Base-by-base conservation (phyloP, 208 protist species). In the Kentomonas sorsogonicus region DNA sequence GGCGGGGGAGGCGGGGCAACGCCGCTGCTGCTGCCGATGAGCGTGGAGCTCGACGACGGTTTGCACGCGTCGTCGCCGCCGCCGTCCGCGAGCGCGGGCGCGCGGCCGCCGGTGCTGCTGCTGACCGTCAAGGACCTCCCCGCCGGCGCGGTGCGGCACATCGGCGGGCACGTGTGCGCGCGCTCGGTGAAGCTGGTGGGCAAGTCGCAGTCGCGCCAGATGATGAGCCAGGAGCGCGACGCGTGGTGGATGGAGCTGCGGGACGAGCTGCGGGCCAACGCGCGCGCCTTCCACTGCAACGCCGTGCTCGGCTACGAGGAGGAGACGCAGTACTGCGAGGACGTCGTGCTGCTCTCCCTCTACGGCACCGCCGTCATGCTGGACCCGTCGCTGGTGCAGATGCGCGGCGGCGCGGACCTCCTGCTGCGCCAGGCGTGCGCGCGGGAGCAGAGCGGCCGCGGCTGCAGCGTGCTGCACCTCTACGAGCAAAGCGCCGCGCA, bases 171-270 rank as follows among this genome's bases (percentile, higher is more conserved):
- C 66, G 83, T 96, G 47, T 91, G 82, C 48, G 83, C 86, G 7
- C 77, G 84, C 43, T 94, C 86, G 3, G 86, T 96, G 34, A 96
- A 96, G 67, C 86, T 96, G 51, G 77, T 93, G 11, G 84, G 84
- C 22, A 77, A 86, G 38, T 63, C 85, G 36, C 93, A 93, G 75
- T 91, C 77, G 18, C 82, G 83, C 44, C 77, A 83, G 59, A 72
- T 86, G 39, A 86, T 97, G 31, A 83, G 80, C 29, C 87, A 94
- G 59, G 85, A 95, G 59, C 79, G 86, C 27, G 92, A 97, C 53
- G 75, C 77, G 54, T 97, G 92, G 89, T 97, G 92, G 89, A 91
- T 91, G 79, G 89, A 97, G 68, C 63, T 97, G 63, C 79, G 92
- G 26, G 79, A 95, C 60, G 89, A 97, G 69, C 79, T 97, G 13